Conservation (phyloP, 2,329 filamentous ascomycete species). For the Hypoxylon sp. region DNA sequence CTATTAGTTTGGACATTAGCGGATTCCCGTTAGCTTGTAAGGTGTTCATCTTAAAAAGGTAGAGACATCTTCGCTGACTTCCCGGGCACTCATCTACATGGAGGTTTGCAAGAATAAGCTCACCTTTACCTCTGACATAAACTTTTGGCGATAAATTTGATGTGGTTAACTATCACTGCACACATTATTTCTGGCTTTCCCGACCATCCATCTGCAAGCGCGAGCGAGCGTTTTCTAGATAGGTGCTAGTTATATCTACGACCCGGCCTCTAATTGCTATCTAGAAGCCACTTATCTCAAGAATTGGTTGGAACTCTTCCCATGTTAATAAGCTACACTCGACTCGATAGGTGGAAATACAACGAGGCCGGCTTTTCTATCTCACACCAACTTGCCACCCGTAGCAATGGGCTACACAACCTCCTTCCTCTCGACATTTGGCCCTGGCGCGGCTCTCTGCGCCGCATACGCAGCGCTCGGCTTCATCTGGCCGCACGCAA, state of each 20-base stretch:
- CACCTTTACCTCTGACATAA: too few species aligned
- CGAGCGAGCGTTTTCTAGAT: not conserved
- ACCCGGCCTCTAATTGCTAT: too few species aligned
- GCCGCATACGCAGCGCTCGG: conserved; percentile 30
- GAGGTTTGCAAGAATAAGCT: too few species aligned
- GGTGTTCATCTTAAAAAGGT: too few species aligned
- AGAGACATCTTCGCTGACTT: too few species aligned
- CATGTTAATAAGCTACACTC: not conserved
- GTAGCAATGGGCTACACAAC: conserved; percentile 26
- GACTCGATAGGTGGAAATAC: not conserved
- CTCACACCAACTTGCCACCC: not conserved
- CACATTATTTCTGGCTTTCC: too few species aligned
- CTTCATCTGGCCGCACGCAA: conserved; percentile 40
- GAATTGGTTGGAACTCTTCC: not conserved
- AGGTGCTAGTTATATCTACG: not conserved
- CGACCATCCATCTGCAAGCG: not conserved
- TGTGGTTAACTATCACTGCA: not conserved
- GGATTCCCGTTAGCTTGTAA: not conserved
- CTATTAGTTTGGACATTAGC: not conserved
- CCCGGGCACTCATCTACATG: too few species aligned
- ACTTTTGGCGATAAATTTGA: not conserved
- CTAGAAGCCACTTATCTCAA: not conserved
- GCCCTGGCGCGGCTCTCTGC: conserved; percentile 42
- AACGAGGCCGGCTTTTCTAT: not conserved
- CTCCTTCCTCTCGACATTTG: conserved; percentile 26